These are phyloP conservation scores for Suillus spraguei DNA, from an alignment of 768 basidiomycete species.

Conservation along the genomic window DNA sequence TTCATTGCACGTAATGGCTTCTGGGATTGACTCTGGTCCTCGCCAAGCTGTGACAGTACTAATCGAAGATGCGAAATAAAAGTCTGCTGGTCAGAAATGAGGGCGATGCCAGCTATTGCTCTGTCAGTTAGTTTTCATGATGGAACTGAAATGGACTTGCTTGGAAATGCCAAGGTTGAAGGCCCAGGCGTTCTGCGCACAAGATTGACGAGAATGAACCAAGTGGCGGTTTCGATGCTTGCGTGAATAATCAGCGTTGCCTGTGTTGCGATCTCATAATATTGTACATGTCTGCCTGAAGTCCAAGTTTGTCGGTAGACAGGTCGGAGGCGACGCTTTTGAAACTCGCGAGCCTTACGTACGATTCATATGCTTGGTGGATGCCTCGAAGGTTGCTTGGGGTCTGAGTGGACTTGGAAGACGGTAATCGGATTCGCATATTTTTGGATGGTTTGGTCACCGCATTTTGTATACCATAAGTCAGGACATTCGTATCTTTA, in stretches of 20 bases:
- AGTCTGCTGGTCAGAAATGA: slow-evolving; percentile 34
- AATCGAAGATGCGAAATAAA: slow-evolving; percentile 56
- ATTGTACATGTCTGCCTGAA: slow-evolving; percentile 37
- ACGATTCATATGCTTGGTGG: slow-evolving; percentile 23
- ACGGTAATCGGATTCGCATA: slow-evolving; percentile 13
- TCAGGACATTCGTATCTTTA: too few relatives aligned
- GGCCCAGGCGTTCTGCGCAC: slow-evolving; percentile 52
- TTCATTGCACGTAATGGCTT: slow-evolving; percentile 16
- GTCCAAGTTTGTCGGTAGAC: slow-evolving; percentile 42
- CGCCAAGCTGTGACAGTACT: slow-evolving; percentile 33
- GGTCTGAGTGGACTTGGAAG: slow-evolving; percentile 30
- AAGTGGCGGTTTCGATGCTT: slow-evolving; percentile 3
- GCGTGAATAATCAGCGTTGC: slow-evolving; percentile 54
- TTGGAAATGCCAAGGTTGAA: slow-evolving; percentile 43
- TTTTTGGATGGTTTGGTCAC: background rate
- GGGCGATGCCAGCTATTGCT: slow-evolving; percentile 38
- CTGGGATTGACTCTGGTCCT: too few relatives aligned
- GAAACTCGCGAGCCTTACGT: slow-evolving; percentile 24
- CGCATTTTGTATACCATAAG: too few relatives aligned
- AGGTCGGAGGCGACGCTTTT: slow-evolving; percentile 44
- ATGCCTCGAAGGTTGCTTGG: slow-evolving; percentile 29
- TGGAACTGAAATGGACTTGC: slow-evolving; percentile 4
- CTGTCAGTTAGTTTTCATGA: slow-evolving; percentile 10
- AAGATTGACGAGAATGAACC: background rate
- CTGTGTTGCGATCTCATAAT: slow-evolving; percentile 35